Evolutionary conservation across 2,329 filamentous ascomycete species (phyloP).

Genomic region (Colletotrichum phormii): DNA sequence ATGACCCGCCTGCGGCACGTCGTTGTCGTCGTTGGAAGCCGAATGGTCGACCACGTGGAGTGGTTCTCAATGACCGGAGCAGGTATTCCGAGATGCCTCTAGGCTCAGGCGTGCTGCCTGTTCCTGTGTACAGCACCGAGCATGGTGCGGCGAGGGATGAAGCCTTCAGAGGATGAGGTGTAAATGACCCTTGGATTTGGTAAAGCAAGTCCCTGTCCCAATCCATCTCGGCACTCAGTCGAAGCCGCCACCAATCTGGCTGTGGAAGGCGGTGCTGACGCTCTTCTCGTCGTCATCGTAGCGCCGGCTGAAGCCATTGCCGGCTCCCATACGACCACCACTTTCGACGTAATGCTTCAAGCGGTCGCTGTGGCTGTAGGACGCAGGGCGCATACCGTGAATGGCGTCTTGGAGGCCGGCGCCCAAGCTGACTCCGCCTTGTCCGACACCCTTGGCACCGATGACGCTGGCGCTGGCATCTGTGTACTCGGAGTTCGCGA

Average conservation of each 20-base stretch:
- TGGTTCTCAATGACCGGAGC: not conserved
- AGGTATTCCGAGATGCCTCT: constrained; percentile 19
- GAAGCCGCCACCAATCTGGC: constrained; percentile 81
- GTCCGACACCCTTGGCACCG: constrained; percentile 78
- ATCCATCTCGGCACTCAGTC: constrained; percentile 54
- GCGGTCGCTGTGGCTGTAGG: constrained; percentile 85
- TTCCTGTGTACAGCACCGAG: constrained; percentile 33
- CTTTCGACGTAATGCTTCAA: constrained; percentile 95
- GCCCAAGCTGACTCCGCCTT: constrained; percentile 88
- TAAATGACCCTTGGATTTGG: constrained; percentile 24
- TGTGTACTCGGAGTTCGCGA: constrained; percentile 90
- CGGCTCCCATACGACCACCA: constrained; percentile 74
- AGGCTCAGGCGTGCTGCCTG: constrained; percentile 24
- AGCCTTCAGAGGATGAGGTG: constrained; percentile 34
- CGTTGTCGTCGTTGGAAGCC: constrained; percentile 21
- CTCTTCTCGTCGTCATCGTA: constrained; percentile 96
- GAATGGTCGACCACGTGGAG: not conserved
- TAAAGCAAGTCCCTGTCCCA: constrained; percentile 32
- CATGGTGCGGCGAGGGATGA: constrained; percentile 35
- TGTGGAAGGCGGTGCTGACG: constrained; percentile 95
- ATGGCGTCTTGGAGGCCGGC: constrained; percentile 81
- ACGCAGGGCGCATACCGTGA: constrained; percentile 72
- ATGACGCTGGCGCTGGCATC: constrained; percentile 85
- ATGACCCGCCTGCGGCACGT: constrained; percentile 36
- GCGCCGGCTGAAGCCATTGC: constrained; percentile 69